Conservation (phyloP, 2,329 filamentous ascomycete genomes). For the Fusarium annulatum region DNA sequence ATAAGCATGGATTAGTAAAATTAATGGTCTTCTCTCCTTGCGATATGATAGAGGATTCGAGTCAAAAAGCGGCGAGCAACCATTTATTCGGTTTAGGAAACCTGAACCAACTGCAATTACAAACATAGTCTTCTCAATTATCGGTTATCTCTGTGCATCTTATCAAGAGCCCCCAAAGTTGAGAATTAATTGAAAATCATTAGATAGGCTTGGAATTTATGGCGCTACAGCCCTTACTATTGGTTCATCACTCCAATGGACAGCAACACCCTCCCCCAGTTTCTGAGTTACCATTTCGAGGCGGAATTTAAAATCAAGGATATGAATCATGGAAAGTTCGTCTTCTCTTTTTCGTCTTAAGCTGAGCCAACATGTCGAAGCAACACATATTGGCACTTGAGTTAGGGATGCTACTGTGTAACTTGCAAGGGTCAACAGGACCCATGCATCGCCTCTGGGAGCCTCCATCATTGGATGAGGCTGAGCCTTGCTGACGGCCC, state of each 20-base stretch:
- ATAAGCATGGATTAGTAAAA: neutral
- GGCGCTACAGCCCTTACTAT: neutral
- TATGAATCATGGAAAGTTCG: neutral
- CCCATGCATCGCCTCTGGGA: neutral
- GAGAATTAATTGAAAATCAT: no score
- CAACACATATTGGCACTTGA: neutral
- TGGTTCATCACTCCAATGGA: neutral
- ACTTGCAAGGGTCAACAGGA: neutral
- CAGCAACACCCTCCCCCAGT: no score
- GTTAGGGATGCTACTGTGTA: neutral
- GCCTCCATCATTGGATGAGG: neutral
- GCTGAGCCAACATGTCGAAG: neutral
- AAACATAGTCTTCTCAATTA: neutral
- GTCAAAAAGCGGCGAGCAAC: neutral
- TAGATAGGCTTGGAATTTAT: no score
- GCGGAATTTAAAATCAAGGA: neutral
- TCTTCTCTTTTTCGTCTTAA: neutral
- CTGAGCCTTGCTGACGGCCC: neutral
- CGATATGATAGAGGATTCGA: no score
- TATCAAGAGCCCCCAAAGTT: neutral
- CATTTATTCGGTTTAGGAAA: accelerated
- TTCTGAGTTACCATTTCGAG: neutral
- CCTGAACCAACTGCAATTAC: neutral
- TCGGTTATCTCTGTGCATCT: neutral
- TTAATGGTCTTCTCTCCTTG: neutral